Conservation (phyloP, 192 early-diverging fungal genomes). For the Coemansia asiatica region DNA sequence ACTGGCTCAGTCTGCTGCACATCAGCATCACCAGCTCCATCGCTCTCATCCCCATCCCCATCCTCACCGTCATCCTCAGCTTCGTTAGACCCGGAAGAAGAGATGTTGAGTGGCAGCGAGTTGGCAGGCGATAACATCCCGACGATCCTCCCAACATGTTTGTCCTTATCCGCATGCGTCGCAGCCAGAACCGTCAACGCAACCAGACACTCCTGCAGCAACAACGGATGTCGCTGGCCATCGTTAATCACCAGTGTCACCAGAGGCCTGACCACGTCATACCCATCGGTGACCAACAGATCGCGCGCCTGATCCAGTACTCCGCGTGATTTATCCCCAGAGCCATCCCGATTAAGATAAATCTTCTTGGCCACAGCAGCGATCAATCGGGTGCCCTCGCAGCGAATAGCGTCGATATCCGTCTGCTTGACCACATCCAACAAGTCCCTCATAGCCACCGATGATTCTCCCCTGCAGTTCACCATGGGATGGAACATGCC, state of each 20-base stretch:
- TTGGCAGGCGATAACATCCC: constrained; percentile 11
- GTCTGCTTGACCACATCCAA: constrained; percentile 23
- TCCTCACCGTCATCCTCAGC: neutral
- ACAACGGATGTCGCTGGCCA: constrained; percentile 44
- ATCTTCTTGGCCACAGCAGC: constrained; percentile 26
- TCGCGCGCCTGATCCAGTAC: neutral
- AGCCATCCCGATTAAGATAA: constrained; percentile 7
- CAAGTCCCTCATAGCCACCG: constrained; percentile 18
- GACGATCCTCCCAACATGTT: constrained; percentile 14
- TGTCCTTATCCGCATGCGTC: neutral
- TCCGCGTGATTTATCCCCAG: neutral
- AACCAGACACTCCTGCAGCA: constrained; percentile 52
- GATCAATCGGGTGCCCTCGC: constrained; percentile 48
- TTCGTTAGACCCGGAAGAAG: neutral
- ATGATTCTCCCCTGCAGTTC: neutral
- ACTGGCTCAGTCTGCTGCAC: neutral
- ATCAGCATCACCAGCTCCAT: too few species aligned
- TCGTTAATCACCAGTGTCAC: constrained; percentile 34
- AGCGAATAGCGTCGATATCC: constrained; percentile 50
- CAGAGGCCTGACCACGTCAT: constrained; percentile 38
- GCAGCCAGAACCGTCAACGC: constrained; percentile 40
- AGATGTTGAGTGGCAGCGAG: constrained; percentile 5
- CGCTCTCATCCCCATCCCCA: neutral
- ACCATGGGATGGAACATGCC: constrained; percentile 2
- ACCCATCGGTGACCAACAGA: neutral